phyloP scores from a whole-genome alignment of 2,329 filamentous ascomycete genomes.

The Sporothrix curviconia region DNA sequence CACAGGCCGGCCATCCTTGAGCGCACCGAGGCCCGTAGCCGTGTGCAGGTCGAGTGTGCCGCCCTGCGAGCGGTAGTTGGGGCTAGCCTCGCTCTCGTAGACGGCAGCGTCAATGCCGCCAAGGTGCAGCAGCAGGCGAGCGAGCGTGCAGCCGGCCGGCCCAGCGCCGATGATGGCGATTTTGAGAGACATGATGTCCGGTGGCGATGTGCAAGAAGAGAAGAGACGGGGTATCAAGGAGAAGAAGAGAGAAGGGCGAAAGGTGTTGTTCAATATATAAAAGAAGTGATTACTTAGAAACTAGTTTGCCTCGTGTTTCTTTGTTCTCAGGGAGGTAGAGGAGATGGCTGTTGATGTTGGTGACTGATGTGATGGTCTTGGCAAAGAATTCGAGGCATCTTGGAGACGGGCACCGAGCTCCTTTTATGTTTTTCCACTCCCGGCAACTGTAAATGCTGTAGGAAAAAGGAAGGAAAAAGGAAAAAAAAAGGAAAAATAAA shows the following conservation, averaged over 20 bases:
- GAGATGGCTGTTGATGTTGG: not conserved
- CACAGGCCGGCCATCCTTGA: constrained; percentile 45
- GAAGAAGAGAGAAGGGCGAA: not conserved
- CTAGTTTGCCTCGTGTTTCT: not conserved
- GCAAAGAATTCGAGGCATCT: not conserved
- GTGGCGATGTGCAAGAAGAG: not conserved
- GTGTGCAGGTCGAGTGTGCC: constrained; percentile 50
- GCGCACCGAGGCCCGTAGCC: constrained; percentile 42
- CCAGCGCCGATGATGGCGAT: constrained; percentile 46
- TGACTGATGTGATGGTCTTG: not conserved
- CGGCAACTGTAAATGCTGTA: too few relatives aligned
- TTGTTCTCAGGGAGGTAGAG: not conserved
- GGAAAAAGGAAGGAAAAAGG: too few relatives aligned
- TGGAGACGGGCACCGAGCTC: not conserved
- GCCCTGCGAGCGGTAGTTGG: constrained; percentile 42
- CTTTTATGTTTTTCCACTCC: not conserved
- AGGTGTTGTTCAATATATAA: too few relatives aligned
- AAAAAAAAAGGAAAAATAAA: too few relatives aligned
- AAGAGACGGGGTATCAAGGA: too few relatives aligned
- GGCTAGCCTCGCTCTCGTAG: constrained; percentile 42
- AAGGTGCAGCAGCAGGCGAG: constrained; percentile 44
- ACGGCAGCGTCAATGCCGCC: constrained; percentile 40
- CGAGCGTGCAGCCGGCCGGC: constrained; percentile 44
- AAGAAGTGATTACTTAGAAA: too few relatives aligned
- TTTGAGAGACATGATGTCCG: constrained; percentile 20